Percentiles rank a stretch among this genome's conserved stretches.
Evolutionary conservation across 176 grass and related monocot species (phyloP).

Genomic region (Saccharum spontaneum): DNA sequence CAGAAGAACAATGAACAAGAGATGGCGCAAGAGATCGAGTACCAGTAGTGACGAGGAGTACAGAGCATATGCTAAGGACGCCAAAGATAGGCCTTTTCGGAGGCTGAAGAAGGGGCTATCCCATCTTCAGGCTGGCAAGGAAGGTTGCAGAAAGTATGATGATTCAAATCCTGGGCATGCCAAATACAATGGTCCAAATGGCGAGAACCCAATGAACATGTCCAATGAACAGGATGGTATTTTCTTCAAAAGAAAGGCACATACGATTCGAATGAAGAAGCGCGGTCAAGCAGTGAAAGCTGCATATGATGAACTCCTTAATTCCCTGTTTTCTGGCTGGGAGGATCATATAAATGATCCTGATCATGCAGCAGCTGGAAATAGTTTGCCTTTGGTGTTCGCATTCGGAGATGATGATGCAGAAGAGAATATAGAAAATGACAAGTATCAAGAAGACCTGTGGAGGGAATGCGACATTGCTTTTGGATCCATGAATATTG

Average conservation of each 20-base stretch:
- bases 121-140: not conserved
- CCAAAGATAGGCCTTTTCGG: not conserved
- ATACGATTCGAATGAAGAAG: constrained; percentile 6
- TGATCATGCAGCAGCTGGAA: not conserved
- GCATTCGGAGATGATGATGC: constrained; percentile 32
- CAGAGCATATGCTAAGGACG: not conserved
- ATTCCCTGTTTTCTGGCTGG: constrained; percentile 21
- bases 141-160: not conserved
- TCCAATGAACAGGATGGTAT: constrained; percentile 14
- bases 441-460: constrained; percentile 11
- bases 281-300: not conserved
- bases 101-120: constrained; percentile 1
- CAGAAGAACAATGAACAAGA: not conserved
- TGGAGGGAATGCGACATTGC: constrained; percentile 17
- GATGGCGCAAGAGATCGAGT: not conserved
- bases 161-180: not conserved
- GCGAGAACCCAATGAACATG: not conserved
- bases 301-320: constrained; percentile 13
- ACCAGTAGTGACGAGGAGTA: constrained; percentile 4
- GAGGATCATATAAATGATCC: constrained; percentile 1
- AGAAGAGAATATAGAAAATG: not conserved
- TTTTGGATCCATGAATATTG: not conserved
- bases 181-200: not conserved
- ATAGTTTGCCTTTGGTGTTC: constrained; percentile 22
- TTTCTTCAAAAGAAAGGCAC: constrained; percentile 29